Conservation (phyloP, 1,284 basidiomycete genomes). For the Cutaneotrichosporon sp. region DNA sequence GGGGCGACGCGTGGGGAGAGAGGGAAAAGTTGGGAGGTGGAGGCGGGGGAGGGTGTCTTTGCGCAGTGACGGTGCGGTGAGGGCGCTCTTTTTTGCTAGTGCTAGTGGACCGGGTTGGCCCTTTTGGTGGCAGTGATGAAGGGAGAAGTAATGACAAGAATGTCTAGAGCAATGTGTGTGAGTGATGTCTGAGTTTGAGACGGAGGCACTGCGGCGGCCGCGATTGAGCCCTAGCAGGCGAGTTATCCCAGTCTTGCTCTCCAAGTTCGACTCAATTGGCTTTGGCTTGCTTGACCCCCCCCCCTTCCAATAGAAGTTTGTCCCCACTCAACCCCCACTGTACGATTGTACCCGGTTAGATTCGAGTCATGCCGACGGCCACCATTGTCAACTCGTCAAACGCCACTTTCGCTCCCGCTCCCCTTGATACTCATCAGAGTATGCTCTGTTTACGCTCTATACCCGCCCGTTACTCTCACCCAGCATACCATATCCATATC, state of each 20-base stretch:
- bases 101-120: neutral
- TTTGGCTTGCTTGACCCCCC: neutral
- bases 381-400: neutral
- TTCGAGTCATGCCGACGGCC: slow-evolving; percentile 9
- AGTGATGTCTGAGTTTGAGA: neutral
- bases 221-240: neutral
- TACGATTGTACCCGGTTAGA: neutral
- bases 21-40: slow-evolving; percentile 5
- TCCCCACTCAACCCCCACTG: too few species aligned
- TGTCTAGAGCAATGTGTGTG: neutral
- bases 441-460: too few species aligned
- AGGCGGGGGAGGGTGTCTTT: neutral
- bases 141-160: neutral
- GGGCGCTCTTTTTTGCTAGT: neutral
- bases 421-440: too few species aligned
- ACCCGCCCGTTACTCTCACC: neutral
- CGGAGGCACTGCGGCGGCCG: neutral
- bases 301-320: too few species aligned
- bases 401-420: neutral
- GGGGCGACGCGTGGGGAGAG: neutral
- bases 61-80: neutral
- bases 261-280: neutral
- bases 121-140: slow-evolving; percentile 2
- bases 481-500: neutral
- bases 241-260: neutral